Percentiles rank a stretch among this genome's conserved stretches.
Evolutionary conservation across 2,329 filamentous ascomycete species (phyloP).

Genomic region (Sarocladium strictum): DNA sequence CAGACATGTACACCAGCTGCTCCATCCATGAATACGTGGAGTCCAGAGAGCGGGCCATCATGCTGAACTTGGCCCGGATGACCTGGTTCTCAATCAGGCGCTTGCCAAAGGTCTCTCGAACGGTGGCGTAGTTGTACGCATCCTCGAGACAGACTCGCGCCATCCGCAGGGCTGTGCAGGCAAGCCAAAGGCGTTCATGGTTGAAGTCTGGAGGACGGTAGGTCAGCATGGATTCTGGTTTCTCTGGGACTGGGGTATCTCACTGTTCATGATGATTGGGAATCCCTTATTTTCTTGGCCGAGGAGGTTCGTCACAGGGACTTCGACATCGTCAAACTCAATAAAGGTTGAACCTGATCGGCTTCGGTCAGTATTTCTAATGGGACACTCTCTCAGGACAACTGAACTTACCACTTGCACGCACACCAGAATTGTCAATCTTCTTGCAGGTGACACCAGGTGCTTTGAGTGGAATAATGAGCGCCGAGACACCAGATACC

Average conservation of each 20-base stretch:
- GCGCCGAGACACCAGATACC: conserved; percentile 46
- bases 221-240: too few relatives aligned
- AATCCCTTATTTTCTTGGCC: conserved; percentile 51
- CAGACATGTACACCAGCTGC: conserved; percentile 48
- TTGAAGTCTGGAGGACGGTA: conserved; percentile 44
- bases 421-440: conserved; percentile 61
- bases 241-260: neutral
- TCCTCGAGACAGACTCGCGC: conserved; percentile 50
- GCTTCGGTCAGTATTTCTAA: too few relatives aligned
- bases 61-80: conserved; percentile 54
- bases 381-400: neutral
- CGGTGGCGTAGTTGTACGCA: conserved; percentile 44
- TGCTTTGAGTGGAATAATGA: conserved; percentile 47
- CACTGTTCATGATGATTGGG: conserved; percentile 48
- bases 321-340: conserved; percentile 48
- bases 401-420: conserved; percentile 47
- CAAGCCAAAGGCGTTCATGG: conserved; percentile 52
- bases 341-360: conserved; percentile 38
- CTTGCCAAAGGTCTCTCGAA: conserved; percentile 52
- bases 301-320: conserved; percentile 47
- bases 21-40: conserved; percentile 57
- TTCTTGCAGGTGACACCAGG: conserved; percentile 43
- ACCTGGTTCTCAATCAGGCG: conserved; percentile 52
- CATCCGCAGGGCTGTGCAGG: conserved; percentile 50
- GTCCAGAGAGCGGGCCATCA: conserved; percentile 53